Percentiles rank a stretch among this genome's conserved stretches.
Evolutionary conservation across 2,329 filamentous ascomycete species (phyloP).

Genomic region (Colletotrichum sidae): DNA sequence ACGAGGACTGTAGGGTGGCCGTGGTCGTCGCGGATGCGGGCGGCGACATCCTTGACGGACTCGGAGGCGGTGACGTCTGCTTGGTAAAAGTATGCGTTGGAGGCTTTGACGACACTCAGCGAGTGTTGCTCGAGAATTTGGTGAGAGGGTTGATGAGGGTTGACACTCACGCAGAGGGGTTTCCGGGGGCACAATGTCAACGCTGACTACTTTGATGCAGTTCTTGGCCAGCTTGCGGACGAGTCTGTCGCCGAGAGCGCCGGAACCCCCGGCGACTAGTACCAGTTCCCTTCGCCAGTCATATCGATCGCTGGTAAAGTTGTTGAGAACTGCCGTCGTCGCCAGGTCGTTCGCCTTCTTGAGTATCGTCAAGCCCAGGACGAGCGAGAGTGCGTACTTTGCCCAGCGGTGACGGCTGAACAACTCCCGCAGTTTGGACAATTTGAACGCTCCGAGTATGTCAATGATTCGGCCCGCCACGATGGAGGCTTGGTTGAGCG

Average conservation of each 20-base stretch:
- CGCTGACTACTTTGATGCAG: constrained; percentile 28
- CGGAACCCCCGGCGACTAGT: constrained; percentile 40
- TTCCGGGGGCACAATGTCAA: constrained; percentile 21
- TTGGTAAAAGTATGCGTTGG: constrained; percentile 30
- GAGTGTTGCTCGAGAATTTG: too few species aligned
- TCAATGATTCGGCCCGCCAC: constrained; percentile 1
- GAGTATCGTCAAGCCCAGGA: constrained; percentile 7
- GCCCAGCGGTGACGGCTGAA: constrained; percentile 9
- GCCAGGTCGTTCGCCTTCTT: constrained; percentile 11
- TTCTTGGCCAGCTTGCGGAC: constrained; percentile 32
- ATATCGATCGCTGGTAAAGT: constrained; percentile 23
- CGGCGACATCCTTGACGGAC: constrained; percentile 53
- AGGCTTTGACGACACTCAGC: constrained; percentile 1
- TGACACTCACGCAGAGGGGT: constrained; percentile 14
- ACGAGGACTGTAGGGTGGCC: constrained; percentile 50
- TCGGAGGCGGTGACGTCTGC: constrained; percentile 20
- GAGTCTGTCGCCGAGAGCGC: constrained; percentile 22
- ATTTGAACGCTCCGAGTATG: constrained; percentile 1
- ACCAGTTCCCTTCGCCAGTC: constrained; percentile 45
- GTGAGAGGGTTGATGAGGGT: too few species aligned
- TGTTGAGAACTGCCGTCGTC: constrained; percentile 18
- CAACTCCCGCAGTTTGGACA: background rate
- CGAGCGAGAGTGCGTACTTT: constrained; percentile 1
- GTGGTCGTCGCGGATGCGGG: constrained; percentile 52
- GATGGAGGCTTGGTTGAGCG: background rate